Evolutionary conservation across 345 rosid genomes (phyloP).

Genomic region (Eucalyptus leucophloia): DNA sequence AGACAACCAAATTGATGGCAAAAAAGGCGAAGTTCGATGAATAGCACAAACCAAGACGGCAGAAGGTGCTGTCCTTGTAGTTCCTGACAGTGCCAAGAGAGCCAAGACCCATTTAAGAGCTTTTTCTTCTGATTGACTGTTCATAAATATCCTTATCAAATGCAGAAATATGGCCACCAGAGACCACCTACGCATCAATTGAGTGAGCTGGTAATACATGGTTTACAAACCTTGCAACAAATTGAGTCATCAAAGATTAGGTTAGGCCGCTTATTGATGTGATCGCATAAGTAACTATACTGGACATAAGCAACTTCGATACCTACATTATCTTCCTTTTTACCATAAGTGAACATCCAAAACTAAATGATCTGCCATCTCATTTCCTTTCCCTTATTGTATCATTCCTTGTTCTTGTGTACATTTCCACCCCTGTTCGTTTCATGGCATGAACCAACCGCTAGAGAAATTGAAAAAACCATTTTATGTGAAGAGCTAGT

Average conservation of each 20-base stretch:
- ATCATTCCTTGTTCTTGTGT: neutral
- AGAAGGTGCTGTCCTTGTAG: neutral
- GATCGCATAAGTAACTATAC: neutral
- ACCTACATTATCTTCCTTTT: neutral
- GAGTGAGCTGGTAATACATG: neutral
- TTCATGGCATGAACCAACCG: neutral
- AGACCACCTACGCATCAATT: neutral
- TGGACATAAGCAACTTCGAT: neutral
- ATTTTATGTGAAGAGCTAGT: neutral
- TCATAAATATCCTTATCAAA: neutral
- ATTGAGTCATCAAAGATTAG: neutral
- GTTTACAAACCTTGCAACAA: neutral
- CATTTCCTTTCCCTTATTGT: neutral
- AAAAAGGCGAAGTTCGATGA: neutral
- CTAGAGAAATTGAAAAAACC: neutral
- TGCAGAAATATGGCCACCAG: neutral
- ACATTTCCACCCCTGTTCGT: neutral
- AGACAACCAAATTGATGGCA: neutral
- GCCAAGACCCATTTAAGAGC: neutral
- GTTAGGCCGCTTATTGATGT: neutral
- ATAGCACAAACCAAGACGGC: neutral
- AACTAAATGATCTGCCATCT: neutral
- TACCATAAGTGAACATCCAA: neutral
- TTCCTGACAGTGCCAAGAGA: neutral
- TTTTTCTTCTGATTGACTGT: neutral